These are phyloP conservation scores for Diaporthe sp. DNA, from an alignment of 2,329 filamentous ascomycete species.

Conservation along the genomic window DNA sequence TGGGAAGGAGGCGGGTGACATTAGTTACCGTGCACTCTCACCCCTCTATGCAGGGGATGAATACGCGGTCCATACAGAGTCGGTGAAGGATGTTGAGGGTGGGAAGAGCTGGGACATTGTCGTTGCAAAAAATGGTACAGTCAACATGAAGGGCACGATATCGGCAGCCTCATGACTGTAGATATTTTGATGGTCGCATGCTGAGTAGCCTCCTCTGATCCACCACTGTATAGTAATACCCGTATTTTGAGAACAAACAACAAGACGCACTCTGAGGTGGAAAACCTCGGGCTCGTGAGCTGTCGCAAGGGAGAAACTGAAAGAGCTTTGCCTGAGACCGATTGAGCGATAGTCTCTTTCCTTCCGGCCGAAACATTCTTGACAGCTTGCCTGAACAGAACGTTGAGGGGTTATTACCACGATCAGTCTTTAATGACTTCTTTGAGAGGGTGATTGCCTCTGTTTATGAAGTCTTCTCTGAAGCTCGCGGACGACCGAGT, in stretches of 20 bases:
- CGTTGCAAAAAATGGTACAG: slow-evolving; percentile 57
- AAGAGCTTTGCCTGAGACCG: too few species aligned
- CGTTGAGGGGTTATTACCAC: too few species aligned
- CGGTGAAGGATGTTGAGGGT: slow-evolving; percentile 53
- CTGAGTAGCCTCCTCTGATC: neutral
- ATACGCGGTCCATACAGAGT: slow-evolving; percentile 72
- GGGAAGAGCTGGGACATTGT: slow-evolving; percentile 58
- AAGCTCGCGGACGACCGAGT: neutral
- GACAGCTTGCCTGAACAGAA: neutral
- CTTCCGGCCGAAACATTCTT: neutral
- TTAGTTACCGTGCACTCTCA: slow-evolving; percentile 78
- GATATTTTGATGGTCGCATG: too few species aligned
- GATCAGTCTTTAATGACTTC: neutral
- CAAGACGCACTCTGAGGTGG: neutral
- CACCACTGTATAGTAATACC: too few species aligned
- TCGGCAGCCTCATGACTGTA: neutral
- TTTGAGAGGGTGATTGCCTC: neutral
- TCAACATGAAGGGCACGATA: slow-evolving; percentile 56
- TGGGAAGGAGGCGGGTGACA: slow-evolving; percentile 54
- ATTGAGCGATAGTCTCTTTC: neutral
- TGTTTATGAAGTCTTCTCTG: neutral
- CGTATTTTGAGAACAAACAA: neutral
- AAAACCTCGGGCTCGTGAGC: too few species aligned
- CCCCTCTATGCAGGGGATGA: slow-evolving; percentile 79
- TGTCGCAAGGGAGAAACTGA: too few species aligned